Evolutionary conservation across 1,139 yeast genomes (phyloP).

Genomic region (Blastobotrys apis): DNA sequence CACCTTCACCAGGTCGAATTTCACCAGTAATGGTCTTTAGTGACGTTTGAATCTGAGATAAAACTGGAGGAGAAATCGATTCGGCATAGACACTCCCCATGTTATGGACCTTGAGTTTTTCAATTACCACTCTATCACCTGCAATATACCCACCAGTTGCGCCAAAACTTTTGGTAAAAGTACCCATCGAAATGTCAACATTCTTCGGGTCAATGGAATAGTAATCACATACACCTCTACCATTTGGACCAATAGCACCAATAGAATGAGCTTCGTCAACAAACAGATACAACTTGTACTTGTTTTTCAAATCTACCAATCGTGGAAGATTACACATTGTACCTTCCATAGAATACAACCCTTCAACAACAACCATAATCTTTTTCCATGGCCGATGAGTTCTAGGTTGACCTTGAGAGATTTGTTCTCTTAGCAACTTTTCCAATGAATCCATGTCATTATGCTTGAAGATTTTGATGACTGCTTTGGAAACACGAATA

Average conservation of each 20-base stretch:
- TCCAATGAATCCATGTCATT: slow-evolving; percentile 85
- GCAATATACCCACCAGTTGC: slow-evolving; percentile 98
- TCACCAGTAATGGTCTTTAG: slow-evolving; percentile 75
- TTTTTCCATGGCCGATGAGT: slow-evolving; percentile 97
- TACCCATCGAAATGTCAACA: slow-evolving; percentile 92
- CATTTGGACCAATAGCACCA: slow-evolving; percentile 93
- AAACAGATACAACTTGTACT: slow-evolving; percentile 83
- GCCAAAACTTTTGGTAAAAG: slow-evolving; percentile 95
- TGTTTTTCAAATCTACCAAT: slow-evolving; percentile 68
- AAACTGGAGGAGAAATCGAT: slow-evolving; percentile 83
- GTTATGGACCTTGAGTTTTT: slow-evolving; percentile 66
- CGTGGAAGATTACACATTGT: slow-evolving; percentile 83
- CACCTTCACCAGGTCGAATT: slow-evolving; percentile 87
- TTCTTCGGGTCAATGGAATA: slow-evolving; percentile 71
- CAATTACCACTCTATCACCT: slow-evolving; percentile 62
- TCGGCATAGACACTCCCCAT: slow-evolving; percentile 78
- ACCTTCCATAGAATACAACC: slow-evolving; percentile 97
- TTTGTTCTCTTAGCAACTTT: slow-evolving; percentile 73
- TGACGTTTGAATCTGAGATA: slow-evolving; percentile 82
- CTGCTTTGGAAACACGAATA: slow-evolving; percentile 86
- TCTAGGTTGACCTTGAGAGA: slow-evolving; percentile 94
- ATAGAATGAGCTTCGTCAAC: slow-evolving; percentile 98
- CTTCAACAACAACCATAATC: slow-evolving; percentile 90
- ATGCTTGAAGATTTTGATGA: slow-evolving; percentile 88
- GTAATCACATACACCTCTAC: slow-evolving; percentile 94